phyloP scores from a whole-genome alignment of 306 rosid genomes.

The Calophaca sinica region DNA sequence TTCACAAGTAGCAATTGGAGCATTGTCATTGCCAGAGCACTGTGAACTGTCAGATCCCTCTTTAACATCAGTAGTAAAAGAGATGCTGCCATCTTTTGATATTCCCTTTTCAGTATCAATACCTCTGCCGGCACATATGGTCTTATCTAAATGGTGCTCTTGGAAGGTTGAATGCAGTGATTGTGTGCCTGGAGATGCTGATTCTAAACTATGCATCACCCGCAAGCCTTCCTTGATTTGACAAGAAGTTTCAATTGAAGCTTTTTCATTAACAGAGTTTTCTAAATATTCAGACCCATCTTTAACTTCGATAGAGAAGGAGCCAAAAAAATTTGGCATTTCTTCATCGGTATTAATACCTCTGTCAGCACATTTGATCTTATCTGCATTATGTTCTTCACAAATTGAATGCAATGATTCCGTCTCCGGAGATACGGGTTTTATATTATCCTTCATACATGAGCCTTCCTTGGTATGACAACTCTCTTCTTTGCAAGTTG shows the following conservation, averaged over 20 bases:
- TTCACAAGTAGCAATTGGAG: constrained; percentile 18
- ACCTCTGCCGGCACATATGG: constrained; percentile 22
- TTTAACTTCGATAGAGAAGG: constrained; percentile 36
- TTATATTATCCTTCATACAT: background rate
- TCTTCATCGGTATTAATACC: constrained; percentile 9
- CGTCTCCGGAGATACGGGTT: constrained; percentile 7
- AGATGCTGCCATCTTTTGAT: constrained; percentile 23
- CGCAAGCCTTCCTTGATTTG: constrained; percentile 32
- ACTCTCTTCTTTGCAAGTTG: constrained; percentile 36
- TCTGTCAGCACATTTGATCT: constrained; percentile 30
- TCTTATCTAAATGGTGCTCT: constrained; percentile 20
- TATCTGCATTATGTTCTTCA: constrained; percentile 35
- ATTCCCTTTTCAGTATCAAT: constrained; percentile 4
- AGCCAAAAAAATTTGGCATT: background rate
- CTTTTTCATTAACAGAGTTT: constrained; percentile 41
- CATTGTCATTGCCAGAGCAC: constrained; percentile 22
- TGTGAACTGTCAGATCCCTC: background rate
- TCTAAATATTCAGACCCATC: constrained; percentile 38
- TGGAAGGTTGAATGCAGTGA: constrained; percentile 33
- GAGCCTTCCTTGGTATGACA: constrained; percentile 38
- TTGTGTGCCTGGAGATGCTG: constrained; percentile 12
- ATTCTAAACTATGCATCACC: constrained; percentile 15
- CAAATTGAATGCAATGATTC: constrained; percentile 17
- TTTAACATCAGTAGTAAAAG: constrained; percentile 22
- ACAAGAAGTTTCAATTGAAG: constrained; percentile 24